Evolutionary conservation across 208 protist genomes (phyloP), one percentile per base, ranked within the genome.

Genomic region (Acanthamoeba castellanii): DNA sequence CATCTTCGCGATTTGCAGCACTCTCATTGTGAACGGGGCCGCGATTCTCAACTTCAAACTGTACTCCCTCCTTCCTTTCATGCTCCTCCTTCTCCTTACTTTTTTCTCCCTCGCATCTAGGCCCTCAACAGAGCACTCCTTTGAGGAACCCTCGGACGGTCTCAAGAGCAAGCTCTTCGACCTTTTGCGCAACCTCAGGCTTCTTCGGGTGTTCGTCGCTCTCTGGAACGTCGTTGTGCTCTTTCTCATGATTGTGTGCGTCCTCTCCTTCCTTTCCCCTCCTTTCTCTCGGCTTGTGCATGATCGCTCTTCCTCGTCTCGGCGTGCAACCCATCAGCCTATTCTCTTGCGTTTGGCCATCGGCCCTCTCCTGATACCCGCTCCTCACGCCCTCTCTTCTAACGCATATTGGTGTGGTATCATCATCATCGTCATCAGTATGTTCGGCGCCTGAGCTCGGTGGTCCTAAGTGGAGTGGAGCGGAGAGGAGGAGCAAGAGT

Each of bases 221-320:
- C 55, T 90, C 52, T 90, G 82, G 82, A 90, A 90, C 55, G 52
- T 90, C 25, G 82, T 90, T 66, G 82, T 90, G 18, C 27, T 90
- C 37, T 34, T 64, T 22, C 82, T 90, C 55, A 90, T 90, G 82
- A 90, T 90, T 64, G 45, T 90, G 82, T 90, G 61, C 45, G 82
- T 30, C n/a, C 30, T 27, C 45, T 52, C 45, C 45, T 37, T 52
- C 50, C 50, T 55, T 42, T 78, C 37, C 37, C 37, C 37, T 42
- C 37, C 37, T 42, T 42, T 42, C 37, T 42, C 37, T 42, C 37
- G 3, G 37, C 37, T 42, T 42, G 3, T 42, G 37, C 37, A 3
- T 42, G 37, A 42, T 42, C 37, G 37, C 37, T 4, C 37, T 42
- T 42, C 37, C 3, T 42, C 37, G 37, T 42, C 37, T 42, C 3